Evolutionary conservation across 495 filamentous ascomycete genomes (phyloP).

Genomic region (Cenococcum geophilum): DNA sequence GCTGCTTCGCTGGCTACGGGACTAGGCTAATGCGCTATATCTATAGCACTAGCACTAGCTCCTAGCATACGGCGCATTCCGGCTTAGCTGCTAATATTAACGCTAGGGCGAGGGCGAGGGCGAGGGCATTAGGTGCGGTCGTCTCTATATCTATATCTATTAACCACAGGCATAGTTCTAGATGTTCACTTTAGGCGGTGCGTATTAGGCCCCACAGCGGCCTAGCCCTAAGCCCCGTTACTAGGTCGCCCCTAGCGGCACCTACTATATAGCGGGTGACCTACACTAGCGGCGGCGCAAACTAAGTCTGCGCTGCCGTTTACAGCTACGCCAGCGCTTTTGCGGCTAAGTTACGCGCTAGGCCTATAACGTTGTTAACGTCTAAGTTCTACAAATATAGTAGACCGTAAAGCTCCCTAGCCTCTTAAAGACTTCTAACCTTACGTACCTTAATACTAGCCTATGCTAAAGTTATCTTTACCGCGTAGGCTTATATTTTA

Average conservation of each 20-base stretch:
- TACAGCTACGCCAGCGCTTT: constrained; percentile 13
- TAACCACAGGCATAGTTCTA: constrained; percentile 31
- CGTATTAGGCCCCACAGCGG: constrained; percentile 35
- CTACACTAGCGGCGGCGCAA: constrained; percentile 29
- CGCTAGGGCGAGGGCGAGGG: constrained; percentile 16
- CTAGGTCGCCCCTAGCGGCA: constrained; percentile 11
- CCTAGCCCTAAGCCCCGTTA: constrained; percentile 20
- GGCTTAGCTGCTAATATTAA: constrained; percentile 19
- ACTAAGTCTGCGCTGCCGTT: constrained; percentile 8
- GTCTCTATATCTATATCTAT: constrained; percentile 28
- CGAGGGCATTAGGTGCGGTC: background rate
- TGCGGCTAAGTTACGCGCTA: constrained; percentile 18
- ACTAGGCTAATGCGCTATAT: constrained; percentile 12
- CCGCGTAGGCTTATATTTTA: no score
- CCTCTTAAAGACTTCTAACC: constrained; percentile 18
- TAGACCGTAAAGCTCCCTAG: constrained; percentile 28
- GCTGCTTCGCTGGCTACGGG: background rate
- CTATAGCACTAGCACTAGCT: no score
- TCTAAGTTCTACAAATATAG: constrained; percentile 33
- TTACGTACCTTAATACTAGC: constrained; percentile 17
- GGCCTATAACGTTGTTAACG: constrained; percentile 16
- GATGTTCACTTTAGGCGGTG: constrained; percentile 32
- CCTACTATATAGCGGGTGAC: constrained; percentile 32
- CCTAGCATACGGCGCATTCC: no score
- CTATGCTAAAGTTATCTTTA: background rate